Base-by-base conservation (phyloP, 2,329 filamentous ascomycete species). In the Ilyonectria destructans region DNA sequence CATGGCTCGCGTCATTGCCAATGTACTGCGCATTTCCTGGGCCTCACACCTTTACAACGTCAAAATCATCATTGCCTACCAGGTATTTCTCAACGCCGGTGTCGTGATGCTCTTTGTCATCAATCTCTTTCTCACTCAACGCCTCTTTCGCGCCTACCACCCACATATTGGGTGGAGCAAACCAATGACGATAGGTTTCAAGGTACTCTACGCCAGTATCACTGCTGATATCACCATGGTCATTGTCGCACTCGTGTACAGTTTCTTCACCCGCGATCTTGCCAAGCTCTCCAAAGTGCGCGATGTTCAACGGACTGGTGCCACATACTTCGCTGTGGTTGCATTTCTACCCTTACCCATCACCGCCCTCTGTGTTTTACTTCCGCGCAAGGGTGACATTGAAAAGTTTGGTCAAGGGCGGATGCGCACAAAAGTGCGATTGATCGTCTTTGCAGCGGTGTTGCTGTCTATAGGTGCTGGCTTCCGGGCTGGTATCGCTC, bases 101-200 rank as follows among this genome's bases (percentile, higher is more conserved):
- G 89, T 94, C 15, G 78, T 96, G 35, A 79, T 96, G 15, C 83
- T 96, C 23, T 95, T 92, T 80, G 82, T 95, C 75, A 83, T 94
- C 80, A 95, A 97, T 81, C 81, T 96, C 33, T 81, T 96, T 74
- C 92, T 95, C 77, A 82, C 90, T 0, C 92, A 94, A 80, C 90
- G 93, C 51, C 85, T 96, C 31, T 80, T 96, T 15, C 87, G 94
- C 61, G 92, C 91, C 9, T 87, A 89, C 45, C 92, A 95, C 75
- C 93, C 93, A 0, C 75, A 77, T 4, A 77, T 93, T 37, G 93
- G 93, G 63, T 95, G 93, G 92, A 85, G 87, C 68, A 83, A 80
- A n/a, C 71, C 80, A 1, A 82, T 89, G 31, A 84, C 82, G 3
- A 71, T 83, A n/a, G 66, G 80, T 37, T 91, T 94, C 79, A 86